Evolutionary conservation across 2,329 filamentous ascomycete genomes (phyloP), one percentile per base, ranked within the genome.

Genomic region (Cercospora beticola): DNA sequence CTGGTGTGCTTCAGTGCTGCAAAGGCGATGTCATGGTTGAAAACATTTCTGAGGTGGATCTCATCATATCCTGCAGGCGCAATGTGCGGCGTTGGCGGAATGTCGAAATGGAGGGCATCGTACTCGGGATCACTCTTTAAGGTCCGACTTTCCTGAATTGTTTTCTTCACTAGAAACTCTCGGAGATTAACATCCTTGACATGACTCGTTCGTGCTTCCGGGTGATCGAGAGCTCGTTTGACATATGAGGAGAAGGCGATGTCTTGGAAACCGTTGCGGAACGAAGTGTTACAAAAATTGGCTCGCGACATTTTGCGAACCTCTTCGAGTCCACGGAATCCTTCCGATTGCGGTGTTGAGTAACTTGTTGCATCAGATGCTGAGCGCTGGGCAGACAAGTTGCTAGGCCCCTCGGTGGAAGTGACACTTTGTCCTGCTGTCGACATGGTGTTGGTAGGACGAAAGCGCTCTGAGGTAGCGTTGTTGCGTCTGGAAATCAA

Each of bases 21-120:
- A 36, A 65, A 65, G 2, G 52, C 49, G 30, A 65, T 43, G 52
- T 65, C 62, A 36, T 65, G 62, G n/a, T 59, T 43, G 36, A 65
- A 46, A 8, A 28, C 54, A 28, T 59, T 59, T 21, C 62, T 54
- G 14, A 65, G 33, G 18, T 58, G 52, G 36, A 65, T 59, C 23
- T 65, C 33, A 21, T 65, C 62, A 16, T 59, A 65, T 23, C 62
- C 54, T 33, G 40, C 14, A 4, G 62, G 54, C n/a, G 52, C 62
- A 18, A 56, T 5, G 23, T 30, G 21, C 23, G 52, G 52, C 9
- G 54, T 43, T n/a, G 62, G 52, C 30, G 54, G 33, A 16, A 59
- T 5, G 26, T 31, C 10, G 54, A 65, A 65, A 36, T 59, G 52
- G 26, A 65, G 62, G 36, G 62, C 62, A 21, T 65, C 62, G 23